Evolutionary conservation across 768 basidiomycete genomes (phyloP).

Genomic region (Kwoniella pini): DNA sequence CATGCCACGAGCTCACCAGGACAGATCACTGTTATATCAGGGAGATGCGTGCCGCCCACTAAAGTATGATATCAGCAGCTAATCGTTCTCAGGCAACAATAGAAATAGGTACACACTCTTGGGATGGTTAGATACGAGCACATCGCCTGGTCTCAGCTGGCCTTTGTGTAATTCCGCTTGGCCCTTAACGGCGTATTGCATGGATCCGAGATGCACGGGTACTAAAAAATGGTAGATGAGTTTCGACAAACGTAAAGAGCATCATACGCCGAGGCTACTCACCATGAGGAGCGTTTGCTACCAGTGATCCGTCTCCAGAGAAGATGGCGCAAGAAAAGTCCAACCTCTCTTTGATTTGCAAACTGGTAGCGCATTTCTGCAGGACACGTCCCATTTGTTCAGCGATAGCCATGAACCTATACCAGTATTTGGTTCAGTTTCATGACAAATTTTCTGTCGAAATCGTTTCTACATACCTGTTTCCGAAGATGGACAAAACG

Average conservation of each 20-base stretch:
- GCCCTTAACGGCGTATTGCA: slow-evolving; percentile 34
- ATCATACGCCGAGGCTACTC: no score
- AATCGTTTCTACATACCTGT: no score
- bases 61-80: no score
- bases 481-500: slow-evolving; percentile 84
- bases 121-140: slow-evolving; percentile 71
- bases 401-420: slow-evolving; percentile 97
- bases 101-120: no score
- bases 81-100: no score
- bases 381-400: slow-evolving; percentile 85
- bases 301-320: slow-evolving; percentile 85
- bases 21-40: slow-evolving; percentile 93
- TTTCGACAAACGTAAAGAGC: no score
- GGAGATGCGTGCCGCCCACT: slow-evolving; percentile 62
- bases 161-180: slow-evolving; percentile 30
- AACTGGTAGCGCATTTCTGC: slow-evolving; percentile 86
- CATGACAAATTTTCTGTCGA: no score
- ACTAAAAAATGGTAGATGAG: no score
- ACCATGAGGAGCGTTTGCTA: slow-evolving; percentile 73
- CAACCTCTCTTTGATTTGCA: slow-evolving; percentile 92
- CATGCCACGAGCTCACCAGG: no score
- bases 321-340: slow-evolving; percentile 90
- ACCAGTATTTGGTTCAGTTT: no score
- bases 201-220: slow-evolving; percentile 34
- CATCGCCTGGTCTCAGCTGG: slow-evolving; percentile 74